phyloP scores from a whole-genome alignment of 805 yeast genomes.

The Zygoascus ofunaensis region DNA sequence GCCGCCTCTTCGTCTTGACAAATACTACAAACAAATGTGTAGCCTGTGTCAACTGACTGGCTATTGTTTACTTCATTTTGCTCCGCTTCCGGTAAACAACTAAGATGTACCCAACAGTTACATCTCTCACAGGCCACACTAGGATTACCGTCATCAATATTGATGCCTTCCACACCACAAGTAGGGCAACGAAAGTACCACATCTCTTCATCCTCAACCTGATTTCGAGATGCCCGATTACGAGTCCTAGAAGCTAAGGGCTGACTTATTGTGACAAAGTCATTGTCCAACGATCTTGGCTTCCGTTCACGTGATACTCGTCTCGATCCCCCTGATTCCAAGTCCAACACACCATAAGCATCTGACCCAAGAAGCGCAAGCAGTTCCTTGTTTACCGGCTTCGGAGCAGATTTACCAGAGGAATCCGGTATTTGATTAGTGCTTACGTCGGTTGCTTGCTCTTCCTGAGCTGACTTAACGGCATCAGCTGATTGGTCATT shows the following conservation, averaged over 20 bases:
- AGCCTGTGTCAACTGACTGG: not conserved
- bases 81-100: slow-evolving; percentile 24
- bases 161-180: slow-evolving; percentile 32
- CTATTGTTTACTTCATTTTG: not conserved
- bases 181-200: slow-evolving; percentile 34
- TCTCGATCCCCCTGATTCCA: not conserved
- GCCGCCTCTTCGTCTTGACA: not conserved
- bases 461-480: too few relatives aligned
- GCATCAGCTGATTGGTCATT: too few relatives aligned
- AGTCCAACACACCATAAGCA: not conserved
- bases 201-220: slow-evolving; percentile 6
- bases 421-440: not conserved
- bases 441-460: not conserved
- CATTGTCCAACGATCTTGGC: not conserved
- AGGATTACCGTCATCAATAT: slow-evolving; percentile 33
- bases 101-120: slow-evolving; percentile 34
- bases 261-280: not conserved
- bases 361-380: not conserved
- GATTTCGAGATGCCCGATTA: slow-evolving; percentile 6
- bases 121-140: slow-evolving; percentile 33
- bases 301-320: slow-evolving; percentile 4
- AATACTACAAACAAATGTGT: not conserved
- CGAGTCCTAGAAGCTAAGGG: slow-evolving; percentile 8
- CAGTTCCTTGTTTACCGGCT: not conserved
- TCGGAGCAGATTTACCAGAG: not conserved